Conservation (phyloP, 805 yeast genomes). For the Aciculoconidium aculeatum region DNA sequence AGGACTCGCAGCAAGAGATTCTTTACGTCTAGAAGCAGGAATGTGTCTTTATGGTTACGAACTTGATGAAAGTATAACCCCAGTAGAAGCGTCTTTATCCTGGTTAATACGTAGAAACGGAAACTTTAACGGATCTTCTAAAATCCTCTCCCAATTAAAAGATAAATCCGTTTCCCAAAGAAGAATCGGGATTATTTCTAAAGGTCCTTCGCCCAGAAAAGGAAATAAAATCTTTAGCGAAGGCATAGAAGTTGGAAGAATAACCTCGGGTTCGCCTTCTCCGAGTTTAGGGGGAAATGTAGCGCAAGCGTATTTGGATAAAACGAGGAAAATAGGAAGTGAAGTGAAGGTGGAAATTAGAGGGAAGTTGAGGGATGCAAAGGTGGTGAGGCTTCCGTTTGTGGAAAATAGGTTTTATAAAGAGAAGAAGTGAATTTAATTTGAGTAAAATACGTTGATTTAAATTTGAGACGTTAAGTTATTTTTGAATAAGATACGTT, state of each 20-base stretch:
- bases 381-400: constrained; percentile 79
- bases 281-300: constrained; percentile 68
- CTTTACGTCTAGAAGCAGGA: constrained; percentile 93
- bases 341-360: constrained; percentile 70
- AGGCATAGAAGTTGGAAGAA: constrained; percentile 49
- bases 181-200: constrained; percentile 70
- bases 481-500: not conserved
- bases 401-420: constrained; percentile 69
- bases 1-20: constrained; percentile 98
- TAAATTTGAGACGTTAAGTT: not conserved
- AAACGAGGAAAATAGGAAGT: constrained; percentile 70
- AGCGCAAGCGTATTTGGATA: constrained; percentile 84
- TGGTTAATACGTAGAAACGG: constrained; percentile 79
- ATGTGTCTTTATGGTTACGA: constrained; percentile 97
- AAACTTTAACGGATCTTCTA: constrained; percentile 69
- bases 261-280: constrained; percentile 60
- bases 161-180: constrained; percentile 53
- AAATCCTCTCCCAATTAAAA: constrained; percentile 62
- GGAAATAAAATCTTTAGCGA: constrained; percentile 55
- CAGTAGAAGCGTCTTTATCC: constrained; percentile 80
- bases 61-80: constrained; percentile 70
- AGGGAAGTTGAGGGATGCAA: constrained; percentile 74
- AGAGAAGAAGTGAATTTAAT: constrained; percentile 13
- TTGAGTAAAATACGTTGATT: not conserved
- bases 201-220: constrained; percentile 92